Evolutionary conservation across 2,329 filamentous ascomycete genomes (phyloP), one percentile per base, ranked within the genome.

Genomic region (Mycosphaerelloides madeirae): DNA sequence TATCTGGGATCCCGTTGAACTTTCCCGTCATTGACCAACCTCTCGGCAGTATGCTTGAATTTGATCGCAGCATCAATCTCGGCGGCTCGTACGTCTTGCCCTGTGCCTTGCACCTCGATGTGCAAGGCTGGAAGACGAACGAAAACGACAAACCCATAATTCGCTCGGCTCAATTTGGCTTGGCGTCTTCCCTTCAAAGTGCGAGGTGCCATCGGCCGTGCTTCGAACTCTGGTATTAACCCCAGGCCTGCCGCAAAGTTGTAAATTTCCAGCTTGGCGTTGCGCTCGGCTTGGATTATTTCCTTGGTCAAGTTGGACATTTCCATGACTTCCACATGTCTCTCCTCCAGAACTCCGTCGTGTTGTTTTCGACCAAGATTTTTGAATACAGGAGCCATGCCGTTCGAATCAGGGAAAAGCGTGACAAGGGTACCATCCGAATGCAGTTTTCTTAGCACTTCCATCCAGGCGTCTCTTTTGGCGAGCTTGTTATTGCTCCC

Each of bases 211-310:
- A 37, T 18, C 15, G 22, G 12, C 25, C 34, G 3, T 12, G 45
- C 29, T 28, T 42, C 38, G 45, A 61, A 54, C 11, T 40, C 19
- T 5, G 69, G 69, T 14, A 68, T 46, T 2, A 53, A 42, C 29
- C 65, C 65, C 46, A 64, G 68, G 20, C 62, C 56, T 2, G 69
- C 68, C 29, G 67, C 67, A 54, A 69, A 71, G 44, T 70, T 67
- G 54, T 68, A 72, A 15, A 72, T 60, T 13, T 61, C 59, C 16
- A 50, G 15, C 31, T 55, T 59, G 8, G 56, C 55, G 38, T 60
- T 31, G 16, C 44, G 31, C 5, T 19, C 28, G 13, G 12, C 16
- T 16, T 35, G 12, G 4, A 14, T 32, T n/a, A n/a, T 16, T 6
- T 32, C 31, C 5, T n/a, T 16, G 31, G 15, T 32, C 13, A 16